Conservation (phyloP, 2,329 filamentous ascomycete genomes). For the Cytospora piceae region DNA sequence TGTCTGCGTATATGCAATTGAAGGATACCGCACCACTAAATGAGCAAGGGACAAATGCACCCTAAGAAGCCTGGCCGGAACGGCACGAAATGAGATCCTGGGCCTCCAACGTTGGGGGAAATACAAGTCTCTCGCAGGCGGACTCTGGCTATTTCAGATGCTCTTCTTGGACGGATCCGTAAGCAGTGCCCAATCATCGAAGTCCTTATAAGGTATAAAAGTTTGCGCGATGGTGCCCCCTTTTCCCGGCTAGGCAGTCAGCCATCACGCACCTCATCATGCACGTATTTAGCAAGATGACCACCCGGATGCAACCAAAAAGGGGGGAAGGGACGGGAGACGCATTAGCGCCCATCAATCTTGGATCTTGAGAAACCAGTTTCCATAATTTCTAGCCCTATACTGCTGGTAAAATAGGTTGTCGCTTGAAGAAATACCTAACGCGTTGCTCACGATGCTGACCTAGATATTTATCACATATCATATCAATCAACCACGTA, state of each 20-base stretch:
- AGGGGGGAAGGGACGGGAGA: slow-evolving; percentile 12
- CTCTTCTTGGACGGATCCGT: neutral
- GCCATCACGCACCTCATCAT: slow-evolving; percentile 19
- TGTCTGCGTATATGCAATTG: neutral
- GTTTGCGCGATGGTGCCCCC: neutral
- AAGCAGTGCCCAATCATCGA: neutral
- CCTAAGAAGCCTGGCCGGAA: slow-evolving; percentile 5
- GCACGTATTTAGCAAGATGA: slow-evolving; percentile 21
- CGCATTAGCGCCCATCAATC: slow-evolving; percentile 9
- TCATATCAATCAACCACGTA: neutral
- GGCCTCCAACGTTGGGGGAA: slow-evolving; percentile 7
- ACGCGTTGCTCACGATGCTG: neutral
- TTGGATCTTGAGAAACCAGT: no score
- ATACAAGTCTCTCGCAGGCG: no score
- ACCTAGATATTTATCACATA: neutral
- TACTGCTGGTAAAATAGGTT: neutral
- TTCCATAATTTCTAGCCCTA: neutral
- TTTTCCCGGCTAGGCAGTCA: neutral
- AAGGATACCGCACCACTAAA: neutral
- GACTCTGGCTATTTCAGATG: no score
- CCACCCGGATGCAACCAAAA: slow-evolving; percentile 13
- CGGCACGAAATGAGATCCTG: slow-evolving; percentile 9
- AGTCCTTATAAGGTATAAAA: neutral
- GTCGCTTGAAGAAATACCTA: neutral
- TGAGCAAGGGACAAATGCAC: slow-evolving; percentile 6